Percentiles rank a stretch among this genome's conserved stretches.
phyloP scores from a whole-genome alignment of 2,329 filamentous ascomycete species.

The Aphanocladium album region DNA sequence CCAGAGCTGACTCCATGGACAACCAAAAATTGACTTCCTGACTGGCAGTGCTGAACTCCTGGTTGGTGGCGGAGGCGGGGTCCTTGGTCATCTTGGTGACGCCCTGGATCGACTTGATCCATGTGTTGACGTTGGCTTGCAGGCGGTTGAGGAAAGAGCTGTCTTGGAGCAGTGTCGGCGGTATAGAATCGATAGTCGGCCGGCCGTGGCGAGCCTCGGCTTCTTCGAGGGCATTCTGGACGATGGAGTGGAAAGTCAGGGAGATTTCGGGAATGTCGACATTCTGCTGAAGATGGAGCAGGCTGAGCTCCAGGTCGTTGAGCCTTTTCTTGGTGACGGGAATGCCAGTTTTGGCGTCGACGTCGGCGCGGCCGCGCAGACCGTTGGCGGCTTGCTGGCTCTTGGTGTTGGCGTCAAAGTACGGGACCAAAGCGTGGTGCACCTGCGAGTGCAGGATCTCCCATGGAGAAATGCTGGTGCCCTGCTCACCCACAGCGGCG shows the following conservation, averaged over 20 bases:
- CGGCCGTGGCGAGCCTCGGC: conserved; percentile 62
- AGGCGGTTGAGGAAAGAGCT: conserved; percentile 90
- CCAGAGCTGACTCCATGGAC: conserved; percentile 89
- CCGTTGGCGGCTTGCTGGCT: conserved; percentile 64
- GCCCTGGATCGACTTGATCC: conserved; percentile 97
- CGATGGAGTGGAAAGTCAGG: conserved; percentile 79
- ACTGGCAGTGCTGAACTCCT: conserved; percentile 65
- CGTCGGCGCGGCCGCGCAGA: conserved; percentile 69
- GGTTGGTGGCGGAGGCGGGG: conserved; percentile 55
- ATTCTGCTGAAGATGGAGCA: conserved; percentile 93
- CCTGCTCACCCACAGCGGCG: conserved; percentile 63
- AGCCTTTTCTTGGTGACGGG: conserved; percentile 97
- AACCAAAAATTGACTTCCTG: conserved; percentile 99
- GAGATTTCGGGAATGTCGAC: conserved; percentile 94
- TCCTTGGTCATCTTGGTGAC: conserved; percentile 94
- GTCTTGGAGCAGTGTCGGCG: conserved; percentile 71
- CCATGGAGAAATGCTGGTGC: conserved; percentile 73
- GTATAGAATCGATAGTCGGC: conserved; percentile 74
- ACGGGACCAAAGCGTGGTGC: conserved; percentile 85
- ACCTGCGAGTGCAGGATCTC: conserved; percentile 90
- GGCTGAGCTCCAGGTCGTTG: conserved; percentile 84
- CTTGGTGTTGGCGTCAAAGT: conserved; percentile 95
- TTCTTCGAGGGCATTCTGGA: conserved; percentile 79
- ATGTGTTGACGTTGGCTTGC: conserved; percentile 89
- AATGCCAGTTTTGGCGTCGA: conserved; percentile 89